Conservation (phyloP, 495 filamentous ascomycete genomes). For the Mycothermus thermophilus region DNA sequence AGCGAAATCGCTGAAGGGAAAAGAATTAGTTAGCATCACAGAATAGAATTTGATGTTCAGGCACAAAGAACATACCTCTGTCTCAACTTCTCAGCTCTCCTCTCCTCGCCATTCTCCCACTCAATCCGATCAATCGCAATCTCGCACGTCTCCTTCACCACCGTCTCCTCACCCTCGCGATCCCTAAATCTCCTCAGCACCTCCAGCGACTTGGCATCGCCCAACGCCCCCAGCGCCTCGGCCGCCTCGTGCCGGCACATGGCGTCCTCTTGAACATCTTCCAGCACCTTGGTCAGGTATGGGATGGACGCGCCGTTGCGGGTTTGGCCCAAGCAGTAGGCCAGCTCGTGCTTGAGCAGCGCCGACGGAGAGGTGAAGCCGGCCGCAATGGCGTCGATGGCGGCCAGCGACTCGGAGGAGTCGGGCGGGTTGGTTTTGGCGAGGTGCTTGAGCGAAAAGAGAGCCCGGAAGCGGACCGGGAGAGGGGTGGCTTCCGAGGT, state of each 20-base stretch:
- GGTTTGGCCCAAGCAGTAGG: slow-evolving; percentile 93
- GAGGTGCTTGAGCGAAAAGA: slow-evolving; percentile 93
- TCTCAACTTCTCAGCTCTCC: slow-evolving; percentile 58
- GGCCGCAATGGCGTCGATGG: slow-evolving; percentile 87
- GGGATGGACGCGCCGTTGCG: slow-evolving; percentile 59
- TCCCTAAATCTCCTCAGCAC: slow-evolving; percentile 59
- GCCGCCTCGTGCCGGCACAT: slow-evolving; percentile 98
- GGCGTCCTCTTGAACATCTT: slow-evolving; percentile 63
- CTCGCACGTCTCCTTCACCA: slow-evolving; percentile 91
- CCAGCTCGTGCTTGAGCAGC: slow-evolving; percentile 85
- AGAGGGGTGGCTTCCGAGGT: slow-evolving; percentile 67
- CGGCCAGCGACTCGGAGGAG: slow-evolving; percentile 48
- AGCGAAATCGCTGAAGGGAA: slow-evolving; percentile 59
- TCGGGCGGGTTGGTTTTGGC: slow-evolving; percentile 42
- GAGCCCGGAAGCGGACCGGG: slow-evolving; percentile 82
- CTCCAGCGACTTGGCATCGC: slow-evolving; percentile 53
- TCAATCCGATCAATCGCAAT: slow-evolving; percentile 88
- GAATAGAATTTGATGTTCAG: background rate
- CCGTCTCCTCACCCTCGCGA: slow-evolving; percentile 52
- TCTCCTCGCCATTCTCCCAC: slow-evolving; percentile 71
- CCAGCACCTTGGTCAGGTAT: slow-evolving; percentile 60
- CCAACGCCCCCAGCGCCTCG: slow-evolving; percentile 85
- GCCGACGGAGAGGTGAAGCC: slow-evolving; percentile 74
- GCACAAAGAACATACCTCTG: slow-evolving; percentile 44
- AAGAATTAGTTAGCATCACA: slow-evolving; percentile 1